phyloP scores from a whole-genome alignment of 495 filamentous ascomycete genomes.

The Penicillium crystallinum region DNA sequence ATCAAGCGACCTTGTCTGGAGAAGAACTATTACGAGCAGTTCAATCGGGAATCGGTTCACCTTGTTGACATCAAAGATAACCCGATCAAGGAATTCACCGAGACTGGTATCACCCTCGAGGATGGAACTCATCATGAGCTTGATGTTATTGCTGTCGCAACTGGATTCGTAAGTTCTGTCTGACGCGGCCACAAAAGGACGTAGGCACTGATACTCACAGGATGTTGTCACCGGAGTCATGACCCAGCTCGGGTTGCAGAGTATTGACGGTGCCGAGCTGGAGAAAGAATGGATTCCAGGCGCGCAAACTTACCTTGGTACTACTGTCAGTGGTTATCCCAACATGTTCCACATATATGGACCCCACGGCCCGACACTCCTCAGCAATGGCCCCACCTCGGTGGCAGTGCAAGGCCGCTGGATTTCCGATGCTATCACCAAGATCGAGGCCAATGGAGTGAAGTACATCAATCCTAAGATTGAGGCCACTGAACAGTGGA shows the following conservation, averaged over 20 bases:
- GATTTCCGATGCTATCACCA: slow-evolving; percentile 43
- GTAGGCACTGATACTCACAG: slow-evolving; percentile 11
- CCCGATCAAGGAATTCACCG: slow-evolving; percentile 42
- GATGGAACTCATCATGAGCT: slow-evolving; percentile 40
- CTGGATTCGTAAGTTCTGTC: slow-evolving; percentile 35
- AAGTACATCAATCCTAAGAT: slow-evolving; percentile 37
- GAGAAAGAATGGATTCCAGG: slow-evolving; percentile 44
- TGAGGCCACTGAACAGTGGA: slow-evolving; percentile 47
- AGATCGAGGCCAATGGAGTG: slow-evolving; percentile 36
- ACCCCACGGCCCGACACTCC: slow-evolving; percentile 43
- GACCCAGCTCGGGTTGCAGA: slow-evolving; percentile 44
- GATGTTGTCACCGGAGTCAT: slow-evolving; percentile 45
- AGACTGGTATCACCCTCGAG: slow-evolving; percentile 36
- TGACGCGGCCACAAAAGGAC: neutral
- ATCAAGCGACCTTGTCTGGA: slow-evolving; percentile 54
- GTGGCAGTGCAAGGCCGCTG: slow-evolving; percentile 47
- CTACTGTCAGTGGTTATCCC: slow-evolving; percentile 42
- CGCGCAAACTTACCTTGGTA: slow-evolving; percentile 45
- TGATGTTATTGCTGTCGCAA: slow-evolving; percentile 49
- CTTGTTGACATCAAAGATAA: slow-evolving; percentile 47
- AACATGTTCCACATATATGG: slow-evolving; percentile 51
- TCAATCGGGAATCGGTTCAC: slow-evolving; percentile 53
- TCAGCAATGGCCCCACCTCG: slow-evolving; percentile 47
- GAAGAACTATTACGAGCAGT: slow-evolving; percentile 51
- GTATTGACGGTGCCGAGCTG: slow-evolving; percentile 36